phyloP scores from a whole-genome alignment of 345 rosid species.

The Populus alba region DNA sequence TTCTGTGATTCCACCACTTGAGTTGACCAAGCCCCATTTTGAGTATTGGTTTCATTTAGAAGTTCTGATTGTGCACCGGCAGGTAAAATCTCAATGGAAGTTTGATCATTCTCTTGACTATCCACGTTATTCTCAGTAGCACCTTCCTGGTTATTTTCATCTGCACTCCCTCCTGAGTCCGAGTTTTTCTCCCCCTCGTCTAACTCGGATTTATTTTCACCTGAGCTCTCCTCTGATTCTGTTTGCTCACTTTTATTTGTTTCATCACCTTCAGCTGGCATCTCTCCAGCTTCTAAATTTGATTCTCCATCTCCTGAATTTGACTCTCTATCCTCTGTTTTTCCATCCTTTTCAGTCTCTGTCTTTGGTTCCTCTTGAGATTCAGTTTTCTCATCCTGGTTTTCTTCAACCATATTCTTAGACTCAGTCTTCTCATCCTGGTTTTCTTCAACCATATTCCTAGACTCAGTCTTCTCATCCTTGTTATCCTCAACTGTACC shows the following conservation, averaged over 20 bases:
- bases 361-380: slow-evolving; percentile 28
- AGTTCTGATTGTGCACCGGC: slow-evolving; percentile 87
- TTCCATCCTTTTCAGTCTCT: slow-evolving; percentile 30
- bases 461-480: slow-evolving; percentile 9
- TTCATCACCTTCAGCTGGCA: slow-evolving; percentile 4
- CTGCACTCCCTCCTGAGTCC: slow-evolving; percentile 42
- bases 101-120: slow-evolving; percentile 43
- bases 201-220: slow-evolving; percentile 34
- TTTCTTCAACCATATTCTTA: slow-evolving; percentile 11
- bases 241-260: slow-evolving; percentile 27
- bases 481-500: slow-evolving; percentile 19
- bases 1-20: slow-evolving; percentile 84
- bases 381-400: slow-evolving; percentile 21
- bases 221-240: slow-evolving; percentile 28
- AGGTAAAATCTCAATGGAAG: slow-evolving; percentile 56
- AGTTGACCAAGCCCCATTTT: slow-evolving; percentile 76
- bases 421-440: slow-evolving; percentile 9
- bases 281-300: slow-evolving; percentile 26
- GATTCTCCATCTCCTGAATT: slow-evolving; percentile 31
- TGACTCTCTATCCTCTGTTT: slow-evolving; percentile 25
- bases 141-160: slow-evolving; percentile 34
- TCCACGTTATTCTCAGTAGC: slow-evolving; percentile 48
- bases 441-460: slow-evolving; percentile 10
- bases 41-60: slow-evolving; percentile 62
- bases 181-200: slow-evolving; percentile 32